A percentile compares a stretch with the other conserved stretches of the same genome.
Evolutionary conservation across 75 land plant species (phyloP).

Genomic region (Pinus taeda): DNA sequence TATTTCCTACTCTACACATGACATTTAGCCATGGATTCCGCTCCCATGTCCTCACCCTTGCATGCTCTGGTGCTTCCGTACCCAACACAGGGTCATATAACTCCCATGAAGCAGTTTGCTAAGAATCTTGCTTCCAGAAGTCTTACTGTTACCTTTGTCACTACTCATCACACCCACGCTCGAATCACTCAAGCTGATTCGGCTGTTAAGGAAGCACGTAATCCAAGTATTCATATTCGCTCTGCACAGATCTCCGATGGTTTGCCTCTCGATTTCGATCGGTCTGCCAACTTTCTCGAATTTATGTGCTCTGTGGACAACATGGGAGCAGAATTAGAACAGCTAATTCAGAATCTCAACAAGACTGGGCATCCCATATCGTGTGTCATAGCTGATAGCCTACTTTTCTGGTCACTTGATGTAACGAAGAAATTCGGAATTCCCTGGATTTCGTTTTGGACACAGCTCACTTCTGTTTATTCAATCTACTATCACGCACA

Average conservation of each 20-base stretch:
- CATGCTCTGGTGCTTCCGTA: slow-evolving; percentile 18
- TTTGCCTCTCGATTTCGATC: slow-evolving; percentile 1
- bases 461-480: slow-evolving; percentile 25
- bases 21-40: too few species aligned
- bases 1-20: too few species aligned
- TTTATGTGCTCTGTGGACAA: slow-evolving; percentile 1
- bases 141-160: slow-evolving; percentile 13
- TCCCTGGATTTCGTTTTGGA: slow-evolving; percentile 32
- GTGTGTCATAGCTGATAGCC: slow-evolving; percentile 42
- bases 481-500: slow-evolving; percentile 17
- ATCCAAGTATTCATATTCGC: not conserved
- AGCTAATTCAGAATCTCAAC: slow-evolving; percentile 1
- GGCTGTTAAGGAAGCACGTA: not conserved
- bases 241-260: slow-evolving; percentile 8
- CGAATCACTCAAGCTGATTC: not conserved
- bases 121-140: slow-evolving; percentile 5
- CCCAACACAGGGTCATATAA: slow-evolving; percentile 15
- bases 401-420: slow-evolving; percentile 39
- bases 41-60: not conserved
- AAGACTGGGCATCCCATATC: slow-evolving; percentile 16
- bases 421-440: slow-evolving; percentile 29
- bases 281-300: not conserved
- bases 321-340: slow-evolving; percentile 5
- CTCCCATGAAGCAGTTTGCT: slow-evolving; percentile 11
- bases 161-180: not conserved